Evolutionary conservation across 441 rosid genomes (phyloP).

Genomic region (Populus hybrid): DNA sequence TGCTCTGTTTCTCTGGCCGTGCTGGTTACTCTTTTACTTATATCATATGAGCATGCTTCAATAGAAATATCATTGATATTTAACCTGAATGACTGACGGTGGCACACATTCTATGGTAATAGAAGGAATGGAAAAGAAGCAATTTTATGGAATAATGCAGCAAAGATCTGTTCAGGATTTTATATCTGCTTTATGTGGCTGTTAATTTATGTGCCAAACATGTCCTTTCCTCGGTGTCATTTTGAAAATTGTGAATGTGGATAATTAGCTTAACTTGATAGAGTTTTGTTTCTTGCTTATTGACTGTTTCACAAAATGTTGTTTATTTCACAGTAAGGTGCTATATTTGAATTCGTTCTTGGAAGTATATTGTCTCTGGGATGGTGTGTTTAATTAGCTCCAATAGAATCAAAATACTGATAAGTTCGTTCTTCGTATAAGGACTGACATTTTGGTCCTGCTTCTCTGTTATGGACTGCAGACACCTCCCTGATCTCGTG

Average conservation of each 20-base stretch:
- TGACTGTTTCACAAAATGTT: background rate
- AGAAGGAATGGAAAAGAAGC: background rate
- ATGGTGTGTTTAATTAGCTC: background rate
- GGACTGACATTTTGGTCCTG: background rate
- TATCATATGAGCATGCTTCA: background rate
- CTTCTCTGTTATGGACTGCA: background rate
- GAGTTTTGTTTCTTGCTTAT: background rate
- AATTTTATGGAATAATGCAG: background rate
- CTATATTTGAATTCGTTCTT: background rate
- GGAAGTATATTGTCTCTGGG: background rate
- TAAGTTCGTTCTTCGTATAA: background rate
- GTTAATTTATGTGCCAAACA: background rate
- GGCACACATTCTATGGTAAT: background rate
- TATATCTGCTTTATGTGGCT: background rate
- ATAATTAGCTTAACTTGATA: background rate
- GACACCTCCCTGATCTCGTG: background rate
- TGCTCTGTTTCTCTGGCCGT: background rate
- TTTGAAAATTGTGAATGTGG: background rate
- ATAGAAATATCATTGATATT: background rate
- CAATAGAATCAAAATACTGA: background rate
- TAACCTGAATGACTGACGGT: background rate
- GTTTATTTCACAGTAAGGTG: background rate
- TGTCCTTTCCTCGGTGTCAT: background rate
- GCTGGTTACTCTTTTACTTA: background rate
- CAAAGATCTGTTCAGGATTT: background rate